A percentile compares a stretch with the other conserved stretches of the same genome.
Evolutionary conservation across 2,329 filamentous ascomycete species (phyloP).

Genomic region (Dactylellina haptotyla): DNA sequence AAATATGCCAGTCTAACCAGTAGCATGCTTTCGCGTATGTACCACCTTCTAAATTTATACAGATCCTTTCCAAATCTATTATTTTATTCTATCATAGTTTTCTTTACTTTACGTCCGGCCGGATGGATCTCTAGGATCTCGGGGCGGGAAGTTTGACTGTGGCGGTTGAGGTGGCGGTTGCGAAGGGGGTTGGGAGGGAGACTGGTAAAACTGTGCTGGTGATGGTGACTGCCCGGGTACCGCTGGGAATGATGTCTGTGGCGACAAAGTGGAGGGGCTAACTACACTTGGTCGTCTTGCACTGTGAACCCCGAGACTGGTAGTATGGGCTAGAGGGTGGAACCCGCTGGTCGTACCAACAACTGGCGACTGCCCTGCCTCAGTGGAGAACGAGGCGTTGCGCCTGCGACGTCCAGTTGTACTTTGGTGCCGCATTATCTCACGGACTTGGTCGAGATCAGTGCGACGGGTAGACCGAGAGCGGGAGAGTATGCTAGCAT

Average conservation of each 20-base stretch:
- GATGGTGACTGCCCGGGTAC: slow-evolving; percentile 1
- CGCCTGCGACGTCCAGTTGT: slow-evolving; percentile 47
- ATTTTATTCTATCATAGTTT: slow-evolving; percentile 1
- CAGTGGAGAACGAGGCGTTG: slow-evolving; percentile 32
- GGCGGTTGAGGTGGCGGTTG: slow-evolving; percentile 14
- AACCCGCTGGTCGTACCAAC: slow-evolving; percentile 36
- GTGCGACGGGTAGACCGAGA: slow-evolving; percentile 56
- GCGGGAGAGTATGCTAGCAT: slow-evolving; percentile 54
- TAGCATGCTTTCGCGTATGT: slow-evolving; percentile 57
- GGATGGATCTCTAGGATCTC: slow-evolving; percentile 46
- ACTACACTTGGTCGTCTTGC: slow-evolving; percentile 27
- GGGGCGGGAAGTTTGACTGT: slow-evolving; percentile 10
- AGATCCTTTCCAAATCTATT: slow-evolving; percentile 1
- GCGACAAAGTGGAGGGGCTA: slow-evolving; percentile 18
- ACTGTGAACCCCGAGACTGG: slow-evolving; percentile 17
- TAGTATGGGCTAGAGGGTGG: slow-evolving; percentile 18
- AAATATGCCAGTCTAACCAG: slow-evolving; percentile 56
- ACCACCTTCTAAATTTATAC: slow-evolving; percentile 57
- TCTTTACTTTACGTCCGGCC: slow-evolving; percentile 25
- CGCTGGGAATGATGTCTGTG: slow-evolving; percentile 18
- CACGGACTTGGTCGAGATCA: slow-evolving; percentile 47
- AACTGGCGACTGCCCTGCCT: slow-evolving; percentile 23
- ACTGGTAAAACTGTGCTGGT: slow-evolving; percentile 10
- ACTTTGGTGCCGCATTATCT: slow-evolving; percentile 51
- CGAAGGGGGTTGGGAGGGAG: slow-evolving; percentile 1